Conservation (phyloP, 75 land plant species). For the Picea glauca region DNA sequence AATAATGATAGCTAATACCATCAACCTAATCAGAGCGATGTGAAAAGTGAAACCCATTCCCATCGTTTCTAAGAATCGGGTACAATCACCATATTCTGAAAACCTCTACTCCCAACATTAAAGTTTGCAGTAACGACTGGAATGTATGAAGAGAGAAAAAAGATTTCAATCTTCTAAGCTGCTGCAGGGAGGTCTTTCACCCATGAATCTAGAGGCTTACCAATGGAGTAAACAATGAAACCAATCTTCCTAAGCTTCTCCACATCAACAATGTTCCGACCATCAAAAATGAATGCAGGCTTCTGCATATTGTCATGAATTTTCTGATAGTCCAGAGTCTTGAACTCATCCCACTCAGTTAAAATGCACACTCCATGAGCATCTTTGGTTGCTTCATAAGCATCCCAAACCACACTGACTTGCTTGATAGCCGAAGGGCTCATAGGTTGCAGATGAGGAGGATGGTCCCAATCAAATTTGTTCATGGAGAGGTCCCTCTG, state of each 20-base stretch:
- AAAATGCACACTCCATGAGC: conserved; percentile 83
- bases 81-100: background rate
- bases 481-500: too few species aligned
- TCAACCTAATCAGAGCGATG: background rate
- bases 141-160: background rate
- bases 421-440: conserved; percentile 75
- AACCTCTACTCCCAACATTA: background rate
- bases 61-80: background rate
- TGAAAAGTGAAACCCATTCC: background rate
- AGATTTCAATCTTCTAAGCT: background rate
- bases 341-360: conserved; percentile 86
- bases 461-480: too few species aligned
- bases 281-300: conserved; percentile 56
- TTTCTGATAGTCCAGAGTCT: conserved; percentile 47
- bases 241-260: conserved; percentile 51
- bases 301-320: conserved; percentile 61
- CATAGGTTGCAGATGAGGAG: too few species aligned
- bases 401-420: conserved; percentile 71
- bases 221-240: conserved; percentile 60
- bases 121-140: background rate
- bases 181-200: conserved; percentile 45
- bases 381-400: conserved; percentile 79
- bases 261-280: conserved; percentile 42
- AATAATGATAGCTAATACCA: too few species aligned
- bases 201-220: conserved; percentile 61